phyloP scores from a whole-genome alignment of 352 stramenopile species.

The Phytophthora citrophthora region DNA sequence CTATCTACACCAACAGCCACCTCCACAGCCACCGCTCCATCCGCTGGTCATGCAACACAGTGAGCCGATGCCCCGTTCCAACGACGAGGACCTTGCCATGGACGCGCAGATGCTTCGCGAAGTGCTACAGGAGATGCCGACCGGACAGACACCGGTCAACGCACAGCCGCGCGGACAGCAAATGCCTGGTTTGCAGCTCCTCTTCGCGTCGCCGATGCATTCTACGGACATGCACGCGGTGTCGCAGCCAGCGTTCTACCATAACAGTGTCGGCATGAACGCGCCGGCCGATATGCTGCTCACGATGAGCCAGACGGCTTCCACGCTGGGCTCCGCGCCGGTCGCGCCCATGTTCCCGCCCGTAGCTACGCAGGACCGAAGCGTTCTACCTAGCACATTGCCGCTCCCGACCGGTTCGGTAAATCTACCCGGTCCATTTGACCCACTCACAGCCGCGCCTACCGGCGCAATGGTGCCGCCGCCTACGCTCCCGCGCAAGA shows the following conservation, averaged over 20 bases:
- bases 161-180: conserved; percentile 28
- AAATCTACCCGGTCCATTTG: background rate
- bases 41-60: conserved; percentile 40
- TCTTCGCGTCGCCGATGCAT: conserved; percentile 43
- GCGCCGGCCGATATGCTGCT: conserved; percentile 32
- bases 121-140: conserved; percentile 44
- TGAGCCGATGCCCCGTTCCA: conserved; percentile 25
- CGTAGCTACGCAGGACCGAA: conserved; percentile 7
- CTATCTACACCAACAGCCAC: conserved; percentile 26
- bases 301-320: conserved; percentile 28
- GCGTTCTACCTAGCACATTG: conserved; percentile 16
- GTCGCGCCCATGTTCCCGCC: conserved; percentile 24
- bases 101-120: conserved; percentile 52
- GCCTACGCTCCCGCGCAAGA: conserved; percentile 45
- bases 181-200: conserved; percentile 40
- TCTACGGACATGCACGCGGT: conserved; percentile 27
- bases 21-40: conserved; percentile 23
- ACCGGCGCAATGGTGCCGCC: conserved; percentile 10
- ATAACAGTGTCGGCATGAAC: conserved; percentile 25
- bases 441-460: conserved; percentile 5
- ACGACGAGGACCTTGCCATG: conserved; percentile 45
- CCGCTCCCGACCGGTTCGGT: conserved; percentile 7
- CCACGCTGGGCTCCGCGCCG: conserved; percentile 7
- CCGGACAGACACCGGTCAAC: conserved; percentile 24
- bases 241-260: conserved; percentile 24